A percentile compares a stretch with the other conserved stretches of the same genome.
Conservation (phyloP, 768 basidiomycete genomes). For the Cyathus striatus region DNA sequence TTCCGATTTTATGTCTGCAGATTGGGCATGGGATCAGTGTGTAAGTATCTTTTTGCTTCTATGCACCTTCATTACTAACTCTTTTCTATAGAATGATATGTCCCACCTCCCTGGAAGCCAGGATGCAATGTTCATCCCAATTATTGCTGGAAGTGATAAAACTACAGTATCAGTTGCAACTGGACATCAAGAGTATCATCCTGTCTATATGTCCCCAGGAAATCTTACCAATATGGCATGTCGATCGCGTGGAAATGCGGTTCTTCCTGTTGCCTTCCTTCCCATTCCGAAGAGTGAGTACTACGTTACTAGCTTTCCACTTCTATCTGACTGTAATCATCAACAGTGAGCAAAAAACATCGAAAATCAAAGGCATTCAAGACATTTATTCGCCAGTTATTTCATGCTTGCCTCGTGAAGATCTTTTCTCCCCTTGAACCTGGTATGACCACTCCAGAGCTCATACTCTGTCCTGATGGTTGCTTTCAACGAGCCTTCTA, state of each 20-base stretch:
- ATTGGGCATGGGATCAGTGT: constrained; percentile 20
- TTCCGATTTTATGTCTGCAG: constrained; percentile 17
- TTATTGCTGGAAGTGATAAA: constrained; percentile 27
- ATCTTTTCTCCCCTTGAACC: too few species aligned
- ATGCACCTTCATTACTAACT: background rate
- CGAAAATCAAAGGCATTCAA: too few species aligned
- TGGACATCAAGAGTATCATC: constrained; percentile 21
- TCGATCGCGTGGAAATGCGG: constrained; percentile 10
- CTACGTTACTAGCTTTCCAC: background rate
- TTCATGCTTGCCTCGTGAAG: too few species aligned
- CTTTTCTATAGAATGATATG: constrained; percentile 4
- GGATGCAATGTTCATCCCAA: constrained; percentile 16
- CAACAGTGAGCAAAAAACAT: too few species aligned
- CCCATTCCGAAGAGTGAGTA: constrained; percentile 16
- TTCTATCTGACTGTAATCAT: background rate
- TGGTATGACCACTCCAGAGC: too few species aligned
- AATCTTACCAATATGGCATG: constrained; percentile 10
- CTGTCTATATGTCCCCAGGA: constrained; percentile 15
- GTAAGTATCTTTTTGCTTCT: constrained; percentile 8
- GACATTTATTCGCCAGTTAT: too few species aligned
- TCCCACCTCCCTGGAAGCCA: constrained; percentile 6
- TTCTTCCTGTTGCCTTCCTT: constrained; percentile 11
- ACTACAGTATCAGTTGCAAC: constrained; percentile 26
- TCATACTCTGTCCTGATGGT: constrained; percentile 31
- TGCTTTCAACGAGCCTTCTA: constrained; percentile 22